phyloP scores from a whole-genome alignment of 1,139 yeast species.

The Zygotorulaspora mrakii region DNA sequence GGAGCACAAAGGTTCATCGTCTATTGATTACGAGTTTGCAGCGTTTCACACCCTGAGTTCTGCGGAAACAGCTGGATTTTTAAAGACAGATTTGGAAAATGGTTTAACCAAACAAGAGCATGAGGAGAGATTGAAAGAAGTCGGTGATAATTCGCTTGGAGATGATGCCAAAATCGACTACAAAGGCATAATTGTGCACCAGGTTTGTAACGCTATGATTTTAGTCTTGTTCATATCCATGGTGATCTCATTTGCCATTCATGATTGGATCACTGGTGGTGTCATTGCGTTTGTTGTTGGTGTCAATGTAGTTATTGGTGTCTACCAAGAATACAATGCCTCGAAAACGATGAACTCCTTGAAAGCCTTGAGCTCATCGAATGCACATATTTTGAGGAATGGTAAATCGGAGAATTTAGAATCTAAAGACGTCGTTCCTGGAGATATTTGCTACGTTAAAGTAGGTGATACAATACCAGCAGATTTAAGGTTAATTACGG shows the following conservation, averaged over 20 bases:
- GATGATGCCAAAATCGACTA: constrained; percentile 44
- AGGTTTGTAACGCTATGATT: constrained; percentile 88
- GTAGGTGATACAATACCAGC: constrained; percentile 98
- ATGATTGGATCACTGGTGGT: constrained; percentile 89
- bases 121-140: constrained; percentile 69
- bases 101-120: constrained; percentile 71
- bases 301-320: constrained; percentile 90
- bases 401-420: constrained; percentile 67
- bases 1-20: not conserved
- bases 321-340: constrained; percentile 91
- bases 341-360: constrained; percentile 92
- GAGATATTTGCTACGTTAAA: constrained; percentile 81
- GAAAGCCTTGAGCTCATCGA: constrained; percentile 87
- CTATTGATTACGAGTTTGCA: constrained; percentile 9
- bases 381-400: constrained; percentile 81
- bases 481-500: constrained; percentile 72
- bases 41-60: constrained; percentile 44
- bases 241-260: constrained; percentile 77
- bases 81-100: constrained; percentile 53
- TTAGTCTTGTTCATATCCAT: constrained; percentile 86
- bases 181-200: constrained; percentile 69
- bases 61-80: constrained; percentile 56
- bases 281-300: constrained; percentile 86
- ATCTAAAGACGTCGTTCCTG: constrained; percentile 90
- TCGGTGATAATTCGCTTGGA: constrained; percentile 33